These are phyloP conservation scores for Hanseniaspora gamundiae DNA, from an alignment of 1,139 yeast species.

Conservation along the genomic window DNA sequence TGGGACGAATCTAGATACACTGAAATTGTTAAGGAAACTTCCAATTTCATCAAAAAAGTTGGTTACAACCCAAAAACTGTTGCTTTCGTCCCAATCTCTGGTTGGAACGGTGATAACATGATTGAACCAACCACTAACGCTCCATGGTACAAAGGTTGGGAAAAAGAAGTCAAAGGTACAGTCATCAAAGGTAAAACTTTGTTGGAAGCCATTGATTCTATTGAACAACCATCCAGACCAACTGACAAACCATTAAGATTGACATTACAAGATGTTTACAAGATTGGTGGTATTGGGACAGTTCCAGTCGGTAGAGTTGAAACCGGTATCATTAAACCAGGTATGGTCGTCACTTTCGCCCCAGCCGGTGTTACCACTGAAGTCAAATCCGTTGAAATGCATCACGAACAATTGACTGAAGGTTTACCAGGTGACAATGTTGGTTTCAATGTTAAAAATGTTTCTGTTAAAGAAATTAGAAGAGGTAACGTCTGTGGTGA, in stretches of 20 bases:
- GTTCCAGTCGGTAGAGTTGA: conserved; percentile 94
- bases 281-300: conserved; percentile 89
- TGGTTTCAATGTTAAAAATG: conserved; percentile 92
- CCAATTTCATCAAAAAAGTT: conserved; percentile 85
- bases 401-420: conserved; percentile 75
- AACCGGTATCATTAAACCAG: conserved; percentile 86
- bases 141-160: conserved; percentile 91
- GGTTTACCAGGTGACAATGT: conserved; percentile 94
- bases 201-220: conserved; percentile 78
- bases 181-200: conserved; percentile 72
- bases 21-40: conserved; percentile 73
- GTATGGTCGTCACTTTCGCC: conserved; percentile 84
- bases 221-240: conserved; percentile 79
- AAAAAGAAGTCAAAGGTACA: conserved; percentile 75
- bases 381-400: conserved; percentile 91
- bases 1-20: conserved; percentile 75
- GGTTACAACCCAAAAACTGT: conserved; percentile 89
- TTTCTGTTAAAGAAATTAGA: conserved; percentile 86
- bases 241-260: conserved; percentile 85
- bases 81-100: conserved; percentile 87
- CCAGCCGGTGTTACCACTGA: conserved; percentile 90
- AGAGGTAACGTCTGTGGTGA: conserved; percentile 95
- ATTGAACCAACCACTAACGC: conserved; percentile 72
- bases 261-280: conserved; percentile 86
- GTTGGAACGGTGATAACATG: conserved; percentile 95